Evolutionary conservation across 2,329 filamentous ascomycete species (phyloP), one percentile per base, ranked within the genome.

Genomic region (Phyllosticta capitalensis): DNA sequence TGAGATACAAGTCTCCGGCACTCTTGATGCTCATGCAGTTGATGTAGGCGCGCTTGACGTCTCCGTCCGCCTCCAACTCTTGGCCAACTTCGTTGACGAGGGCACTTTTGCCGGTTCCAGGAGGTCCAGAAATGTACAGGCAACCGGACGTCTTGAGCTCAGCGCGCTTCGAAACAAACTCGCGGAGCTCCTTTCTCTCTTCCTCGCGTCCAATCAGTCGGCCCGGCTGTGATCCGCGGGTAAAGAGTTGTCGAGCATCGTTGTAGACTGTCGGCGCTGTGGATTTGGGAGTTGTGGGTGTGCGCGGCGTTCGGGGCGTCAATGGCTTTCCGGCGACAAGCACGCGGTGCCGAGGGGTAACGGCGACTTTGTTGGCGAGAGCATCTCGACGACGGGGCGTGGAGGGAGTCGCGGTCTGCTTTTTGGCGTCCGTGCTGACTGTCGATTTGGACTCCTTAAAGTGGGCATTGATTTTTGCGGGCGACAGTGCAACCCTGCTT

Each of bases 21-120:
- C 85, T 90, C 68, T 94, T 95, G 74, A 96, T 86, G 74, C 92
- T 96, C 86, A 96, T 96, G 75, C 94, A 99, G 72, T 99, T 99
- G 79, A 99, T 82, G 68, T 92, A 92, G 2, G 86, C 85, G 57
- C 86, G 85, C 67, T 83, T 85, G 57, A 94, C 77, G 3, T 72
- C 72, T 12, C 72, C 67, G 1, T 77, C 72, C 17, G 80, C 75
- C 33, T 77, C 75, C 54, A 87, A 74, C 51, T 84, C 78, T 54
- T 83, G 77, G 54, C 88, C 88, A 55, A 95, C 83, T 69, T 95
- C 87, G 63, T 86, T 86, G 63, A 97, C 85, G 79, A 97, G 87
- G 28, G 94, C 94, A 72, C 92, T 97, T 77, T 99, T 99, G 58
- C 94, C 94, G 0, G 94, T 99, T 10, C 94, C 94, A 1, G 94